A percentile compares a stretch with the other conserved stretches of the same genome.
phyloP scores from a whole-genome alignment of 441 rosid species.

The Aleurites moluccanus region DNA sequence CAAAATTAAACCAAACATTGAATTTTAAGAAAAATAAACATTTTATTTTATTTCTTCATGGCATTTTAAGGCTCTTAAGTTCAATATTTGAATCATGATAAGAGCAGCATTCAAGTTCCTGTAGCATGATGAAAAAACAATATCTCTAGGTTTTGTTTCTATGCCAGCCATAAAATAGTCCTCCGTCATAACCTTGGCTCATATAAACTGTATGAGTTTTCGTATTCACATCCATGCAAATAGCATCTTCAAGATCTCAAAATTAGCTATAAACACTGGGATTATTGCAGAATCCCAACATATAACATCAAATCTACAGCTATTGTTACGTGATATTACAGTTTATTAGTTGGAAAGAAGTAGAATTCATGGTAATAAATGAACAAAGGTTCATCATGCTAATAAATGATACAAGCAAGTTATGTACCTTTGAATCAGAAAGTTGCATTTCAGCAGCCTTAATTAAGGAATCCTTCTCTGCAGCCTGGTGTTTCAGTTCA shows the following conservation, averaged over 20 bases:
- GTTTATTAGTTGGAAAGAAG: background rate
- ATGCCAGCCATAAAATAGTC: background rate
- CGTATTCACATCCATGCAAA: background rate
- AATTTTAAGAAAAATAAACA: background rate
- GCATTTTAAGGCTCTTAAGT: background rate
- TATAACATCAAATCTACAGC: background rate
- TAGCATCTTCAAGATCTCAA: background rate
- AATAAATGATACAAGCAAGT: constrained; percentile 14
- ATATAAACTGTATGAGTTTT: background rate
- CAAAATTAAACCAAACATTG: too few relatives aligned
- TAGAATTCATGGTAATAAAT: background rate
- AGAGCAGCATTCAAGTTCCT: background rate
- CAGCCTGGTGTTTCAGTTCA: constrained; percentile 51
- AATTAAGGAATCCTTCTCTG: constrained; percentile 65
- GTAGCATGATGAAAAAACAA: background rate
- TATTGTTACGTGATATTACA: background rate
- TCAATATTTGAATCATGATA: background rate
- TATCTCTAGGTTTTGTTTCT: background rate
- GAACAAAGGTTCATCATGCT: constrained; percentile 12
- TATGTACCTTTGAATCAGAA: constrained; percentile 76
- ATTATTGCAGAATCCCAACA: background rate
- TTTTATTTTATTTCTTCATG: background rate
- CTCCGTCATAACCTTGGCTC: background rate
- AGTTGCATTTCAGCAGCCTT: constrained; percentile 73
- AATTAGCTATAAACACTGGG: background rate